A percentile compares a stretch with the other conserved stretches of the same genome.
These are phyloP conservation scores for Achaetomium macrosporum DNA, from an alignment of 2,329 filamentous ascomycete species.

Conservation along the genomic window DNA sequence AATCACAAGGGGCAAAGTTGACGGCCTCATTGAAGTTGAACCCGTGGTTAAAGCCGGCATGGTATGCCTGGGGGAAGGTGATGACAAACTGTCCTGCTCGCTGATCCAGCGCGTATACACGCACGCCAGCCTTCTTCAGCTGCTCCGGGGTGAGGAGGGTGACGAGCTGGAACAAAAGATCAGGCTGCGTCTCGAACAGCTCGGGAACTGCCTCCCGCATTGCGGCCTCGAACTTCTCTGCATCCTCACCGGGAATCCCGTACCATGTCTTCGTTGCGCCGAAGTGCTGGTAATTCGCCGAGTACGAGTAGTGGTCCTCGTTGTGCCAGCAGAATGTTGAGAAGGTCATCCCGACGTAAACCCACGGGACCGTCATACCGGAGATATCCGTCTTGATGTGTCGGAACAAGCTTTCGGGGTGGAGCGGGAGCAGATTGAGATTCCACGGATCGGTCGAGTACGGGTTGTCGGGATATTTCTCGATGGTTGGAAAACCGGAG, in stretches of 20 bases:
- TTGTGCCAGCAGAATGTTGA: constrained; percentile 99
- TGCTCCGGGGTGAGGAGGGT: constrained; percentile 91
- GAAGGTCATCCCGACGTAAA: constrained; percentile 99
- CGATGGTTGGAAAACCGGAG: constrained; percentile 91
- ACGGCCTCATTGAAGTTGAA: constrained; percentile 99
- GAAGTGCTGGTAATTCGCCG: constrained; percentile 96
- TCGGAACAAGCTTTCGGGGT: constrained; percentile 86
- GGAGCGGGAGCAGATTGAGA: constrained; percentile 82
- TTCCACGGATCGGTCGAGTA: constrained; percentile 95
- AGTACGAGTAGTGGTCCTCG: constrained; percentile 96
- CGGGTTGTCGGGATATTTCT: constrained; percentile 78
- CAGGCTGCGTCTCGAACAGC: constrained; percentile 92
- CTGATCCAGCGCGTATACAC: constrained; percentile 93
- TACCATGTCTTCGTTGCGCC: constrained; percentile 99
- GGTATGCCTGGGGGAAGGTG: constrained; percentile 94
- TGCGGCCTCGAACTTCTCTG: constrained; percentile 88
- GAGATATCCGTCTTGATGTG: constrained; percentile 98
- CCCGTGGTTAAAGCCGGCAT: constrained; percentile 95
- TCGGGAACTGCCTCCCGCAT: constrained; percentile 96
- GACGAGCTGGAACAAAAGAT: constrained; percentile 94
- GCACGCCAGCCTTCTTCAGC: constrained; percentile 83
- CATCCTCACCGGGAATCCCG: constrained; percentile 88
- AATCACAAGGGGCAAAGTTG: constrained; percentile 92
- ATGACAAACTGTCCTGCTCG: constrained; percentile 93
- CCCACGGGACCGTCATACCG: constrained; percentile 98